Evolutionary conservation across 176 grass and related monocot species (phyloP), one percentile per base, ranked within the genome.

Genomic region (Oryza punctata): DNA sequence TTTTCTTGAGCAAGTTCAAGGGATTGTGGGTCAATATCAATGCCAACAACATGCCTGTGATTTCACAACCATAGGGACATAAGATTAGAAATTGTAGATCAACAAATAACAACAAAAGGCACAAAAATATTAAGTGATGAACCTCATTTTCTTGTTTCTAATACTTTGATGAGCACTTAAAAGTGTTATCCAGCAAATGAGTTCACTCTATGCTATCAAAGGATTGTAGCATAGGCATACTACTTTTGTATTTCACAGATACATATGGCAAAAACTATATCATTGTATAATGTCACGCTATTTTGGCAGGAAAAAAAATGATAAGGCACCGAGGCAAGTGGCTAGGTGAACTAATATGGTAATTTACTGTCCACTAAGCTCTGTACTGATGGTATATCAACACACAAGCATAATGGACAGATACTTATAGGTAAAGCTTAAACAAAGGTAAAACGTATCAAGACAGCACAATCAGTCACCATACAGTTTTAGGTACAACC

Each of bases 1-100:
- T 94, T 97, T 83, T 83, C 66, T 89, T 91, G 87, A 87, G 94
- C 94, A 88, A 90, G 88, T 85, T 97, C 92, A 78, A 97, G 86
- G 75, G 92, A 89, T 43, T 94, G 81, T 1, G 76, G 81, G 13
- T 97, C 92, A 82, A 97, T 75, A 63, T 97, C 95, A 88, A 97
- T 78, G 54, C 95, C 92, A 32, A 94, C 52, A 66, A 97, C 95
- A 80, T 94, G 90, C 72, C 95, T 97, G 73, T 67, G 46, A 84
- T 79, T 71, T 73, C 73, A 27, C 4, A 86, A 77, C 21, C 15
- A 13, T 44, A 37, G 16, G 1, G 11, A 41, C 19, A 81, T 45
- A 78, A 61, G 30, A 77, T 78, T 83, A 87, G n/a, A 41, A 43
- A 63, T 63, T 12, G 1, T 8, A 3, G 7, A 59, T 65, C 0